A percentile compares a stretch with the other conserved stretches of the same genome.
phyloP scores from a whole-genome alignment of 2,329 filamentous ascomycete genomes.

The Zasmidium citrigriseum region DNA sequence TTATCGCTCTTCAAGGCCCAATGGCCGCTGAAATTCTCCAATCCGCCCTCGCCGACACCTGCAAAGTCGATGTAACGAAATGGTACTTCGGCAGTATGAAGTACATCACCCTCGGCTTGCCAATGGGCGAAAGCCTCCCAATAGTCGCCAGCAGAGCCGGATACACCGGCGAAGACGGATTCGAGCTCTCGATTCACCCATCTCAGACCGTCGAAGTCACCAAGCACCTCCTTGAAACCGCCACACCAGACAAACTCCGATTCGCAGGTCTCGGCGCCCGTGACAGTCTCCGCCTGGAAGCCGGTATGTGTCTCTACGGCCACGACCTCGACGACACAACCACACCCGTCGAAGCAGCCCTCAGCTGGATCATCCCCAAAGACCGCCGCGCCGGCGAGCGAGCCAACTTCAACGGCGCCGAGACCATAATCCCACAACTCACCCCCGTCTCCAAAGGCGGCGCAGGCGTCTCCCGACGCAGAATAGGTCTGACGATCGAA shows the following conservation, averaged over 20 bases:
- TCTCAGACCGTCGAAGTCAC: slow-evolving; percentile 66
- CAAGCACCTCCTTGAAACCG: slow-evolving; percentile 66
- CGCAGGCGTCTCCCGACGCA: slow-evolving; percentile 66
- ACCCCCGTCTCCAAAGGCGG: slow-evolving; percentile 41
- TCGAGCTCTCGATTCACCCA: slow-evolving; percentile 85
- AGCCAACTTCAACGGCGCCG: slow-evolving; percentile 82
- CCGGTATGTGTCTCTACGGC: slow-evolving; percentile 99
- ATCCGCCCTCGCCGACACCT: slow-evolving; percentile 58
- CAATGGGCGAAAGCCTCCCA: slow-evolving; percentile 53
- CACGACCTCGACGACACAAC: slow-evolving; percentile 85
- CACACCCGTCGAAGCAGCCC: slow-evolving; percentile 66
- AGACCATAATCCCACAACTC: slow-evolving; percentile 75
- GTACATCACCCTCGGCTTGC: slow-evolving; percentile 65
- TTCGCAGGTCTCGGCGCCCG: slow-evolving; percentile 87
- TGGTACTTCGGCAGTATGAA: slow-evolving; percentile 81
- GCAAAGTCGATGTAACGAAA: slow-evolving; percentile 55
- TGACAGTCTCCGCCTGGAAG: slow-evolving; percentile 90
- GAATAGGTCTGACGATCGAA: slow-evolving; percentile 79
- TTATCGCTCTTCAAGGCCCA: slow-evolving; percentile 89
- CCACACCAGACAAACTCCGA: slow-evolving; percentile 63
- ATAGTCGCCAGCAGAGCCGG: slow-evolving; percentile 83
- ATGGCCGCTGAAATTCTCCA: slow-evolving; percentile 69
- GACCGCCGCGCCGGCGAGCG: slow-evolving; percentile 61
- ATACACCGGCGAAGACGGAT: slow-evolving; percentile 97
- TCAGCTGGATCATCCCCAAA: slow-evolving; percentile 83